These are phyloP conservation scores for Trametes hirsuta DNA, from an alignment of 1,284 basidiomycete genomes.

Conservation along the genomic window DNA sequence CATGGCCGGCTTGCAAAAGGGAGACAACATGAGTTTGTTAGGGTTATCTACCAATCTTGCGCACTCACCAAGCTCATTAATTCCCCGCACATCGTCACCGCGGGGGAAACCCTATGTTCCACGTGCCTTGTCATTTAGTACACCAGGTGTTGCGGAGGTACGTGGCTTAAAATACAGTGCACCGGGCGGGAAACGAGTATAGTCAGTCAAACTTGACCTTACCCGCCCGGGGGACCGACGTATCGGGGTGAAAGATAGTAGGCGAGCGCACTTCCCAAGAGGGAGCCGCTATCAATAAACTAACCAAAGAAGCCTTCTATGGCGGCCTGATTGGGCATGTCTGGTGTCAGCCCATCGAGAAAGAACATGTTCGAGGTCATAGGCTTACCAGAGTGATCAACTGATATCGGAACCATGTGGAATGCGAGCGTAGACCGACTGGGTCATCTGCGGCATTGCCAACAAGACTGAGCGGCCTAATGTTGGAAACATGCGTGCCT, in stretches of 20 bases:
- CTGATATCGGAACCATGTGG: constrained; percentile 20
- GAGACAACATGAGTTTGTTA: constrained; percentile 11
- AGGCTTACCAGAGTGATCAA: constrained; percentile 20
- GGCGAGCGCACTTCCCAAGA: constrained; percentile 3
- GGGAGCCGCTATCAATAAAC: background rate
- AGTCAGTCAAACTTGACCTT: background rate
- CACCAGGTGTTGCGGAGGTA: background rate
- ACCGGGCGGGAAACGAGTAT: background rate
- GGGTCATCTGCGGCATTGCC: background rate
- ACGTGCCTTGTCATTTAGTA: background rate
- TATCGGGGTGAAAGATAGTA: background rate
- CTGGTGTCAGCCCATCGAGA: constrained; percentile 2
- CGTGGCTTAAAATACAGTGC: background rate
- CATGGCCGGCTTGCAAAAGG: constrained; percentile 13
- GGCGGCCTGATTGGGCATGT: constrained; percentile 10
- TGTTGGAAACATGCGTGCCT: constrained; percentile 1
- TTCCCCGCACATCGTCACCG: constrained; percentile 4
- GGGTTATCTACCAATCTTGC: constrained; percentile 8
- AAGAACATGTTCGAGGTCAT: constrained; percentile 6
- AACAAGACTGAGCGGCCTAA: constrained; percentile 5
- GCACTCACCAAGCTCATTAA: background rate
- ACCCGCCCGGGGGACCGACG: background rate
- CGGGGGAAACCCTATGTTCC: background rate
- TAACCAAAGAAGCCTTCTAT: background rate
- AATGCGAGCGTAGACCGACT: constrained; percentile 7